phyloP scores from a whole-genome alignment of 371 early-diverging fungal genomes.

The Mucor racemosus region DNA sequence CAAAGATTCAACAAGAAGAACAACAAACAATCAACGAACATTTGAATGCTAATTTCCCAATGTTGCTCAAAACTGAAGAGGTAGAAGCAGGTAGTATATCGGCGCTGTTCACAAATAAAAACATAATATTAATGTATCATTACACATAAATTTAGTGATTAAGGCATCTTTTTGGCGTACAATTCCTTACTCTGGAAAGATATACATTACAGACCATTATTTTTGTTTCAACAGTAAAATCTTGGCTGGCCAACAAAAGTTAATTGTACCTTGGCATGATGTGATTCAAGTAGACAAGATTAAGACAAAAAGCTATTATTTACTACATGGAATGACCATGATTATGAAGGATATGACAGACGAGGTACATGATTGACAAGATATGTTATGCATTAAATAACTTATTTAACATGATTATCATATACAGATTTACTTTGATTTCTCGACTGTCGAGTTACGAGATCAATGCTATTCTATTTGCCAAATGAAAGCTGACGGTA shows the following conservation, averaged over 20 bases:
- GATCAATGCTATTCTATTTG: conserved; percentile 36
- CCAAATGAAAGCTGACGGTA: conserved; percentile 16
- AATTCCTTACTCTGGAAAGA: conserved; percentile 63
- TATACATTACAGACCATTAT: conserved; percentile 66
- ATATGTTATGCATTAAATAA: too few species aligned
- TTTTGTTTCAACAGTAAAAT: conserved; percentile 68
- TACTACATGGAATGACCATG: conserved; percentile 38
- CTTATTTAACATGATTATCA: not conserved
- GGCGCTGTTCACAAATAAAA: not conserved
- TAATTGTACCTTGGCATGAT: conserved; percentile 49
- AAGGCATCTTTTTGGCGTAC: conserved; percentile 43
- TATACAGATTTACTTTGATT: conserved; percentile 46
- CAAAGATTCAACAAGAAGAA: conserved; percentile 17
- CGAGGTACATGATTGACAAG: conserved; percentile 27
- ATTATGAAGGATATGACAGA: conserved; percentile 38
- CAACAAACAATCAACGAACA: conserved; percentile 34
- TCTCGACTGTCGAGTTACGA: conserved; percentile 34
- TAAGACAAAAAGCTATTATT: conserved; percentile 38
- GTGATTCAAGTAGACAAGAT: conserved; percentile 34
- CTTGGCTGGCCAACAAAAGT: conserved; percentile 60
- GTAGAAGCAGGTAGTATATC: conserved; percentile 50
- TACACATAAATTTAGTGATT: conserved; percentile 24
- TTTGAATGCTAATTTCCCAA: conserved; percentile 57
- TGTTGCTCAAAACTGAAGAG: conserved; percentile 55
- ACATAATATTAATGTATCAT: not conserved